phyloP scores from a whole-genome alignment of 2,329 filamentous ascomycete species.

The Mollisia scopiformis region DNA sequence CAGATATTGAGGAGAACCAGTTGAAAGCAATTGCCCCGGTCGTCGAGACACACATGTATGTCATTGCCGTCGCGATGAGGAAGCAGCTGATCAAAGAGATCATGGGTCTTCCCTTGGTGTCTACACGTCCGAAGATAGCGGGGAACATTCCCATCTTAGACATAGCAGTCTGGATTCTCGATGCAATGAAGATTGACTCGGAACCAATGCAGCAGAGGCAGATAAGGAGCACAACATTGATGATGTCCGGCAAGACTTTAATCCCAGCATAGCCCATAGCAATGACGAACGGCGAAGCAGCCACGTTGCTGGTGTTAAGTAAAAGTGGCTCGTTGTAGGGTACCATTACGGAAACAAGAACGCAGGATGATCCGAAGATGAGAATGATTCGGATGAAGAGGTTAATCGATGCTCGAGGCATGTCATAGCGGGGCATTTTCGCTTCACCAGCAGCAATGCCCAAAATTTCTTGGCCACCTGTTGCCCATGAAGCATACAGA shows the following conservation, averaged over 20 bases:
- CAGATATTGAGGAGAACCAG: neutral
- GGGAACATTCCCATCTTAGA: neutral
- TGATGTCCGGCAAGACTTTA: slow-evolving; percentile 66
- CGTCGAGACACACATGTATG: neutral
- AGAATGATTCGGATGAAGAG: slow-evolving; percentile 57
- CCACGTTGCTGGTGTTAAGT: slow-evolving; percentile 37
- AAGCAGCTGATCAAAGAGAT: neutral
- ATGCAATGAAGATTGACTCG: neutral
- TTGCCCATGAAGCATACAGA: slow-evolving; percentile 44
- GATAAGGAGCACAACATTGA: slow-evolving; percentile 76
- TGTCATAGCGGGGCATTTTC: slow-evolving; percentile 50
- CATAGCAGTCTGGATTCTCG: neutral
- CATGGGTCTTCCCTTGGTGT: neutral
- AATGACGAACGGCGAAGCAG: slow-evolving; percentile 46
- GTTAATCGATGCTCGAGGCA: slow-evolving; percentile 49
- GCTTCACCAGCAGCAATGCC: slow-evolving; percentile 57
- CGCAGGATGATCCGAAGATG: slow-evolving; percentile 51
- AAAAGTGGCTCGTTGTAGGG: slow-evolving; percentile 40
- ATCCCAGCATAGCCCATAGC: slow-evolving; percentile 70
- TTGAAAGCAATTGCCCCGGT: neutral
- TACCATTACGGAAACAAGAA: slow-evolving; percentile 50
- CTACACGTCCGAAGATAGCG: neutral
- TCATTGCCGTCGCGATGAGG: neutral
- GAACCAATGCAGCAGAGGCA: slow-evolving; percentile 66
- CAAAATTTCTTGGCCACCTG: slow-evolving; percentile 52